A percentile compares a stretch with the other conserved stretches of the same genome.
phyloP scores from a whole-genome alignment of 257 asterid species.

The Rubia yunnanensis region DNA sequence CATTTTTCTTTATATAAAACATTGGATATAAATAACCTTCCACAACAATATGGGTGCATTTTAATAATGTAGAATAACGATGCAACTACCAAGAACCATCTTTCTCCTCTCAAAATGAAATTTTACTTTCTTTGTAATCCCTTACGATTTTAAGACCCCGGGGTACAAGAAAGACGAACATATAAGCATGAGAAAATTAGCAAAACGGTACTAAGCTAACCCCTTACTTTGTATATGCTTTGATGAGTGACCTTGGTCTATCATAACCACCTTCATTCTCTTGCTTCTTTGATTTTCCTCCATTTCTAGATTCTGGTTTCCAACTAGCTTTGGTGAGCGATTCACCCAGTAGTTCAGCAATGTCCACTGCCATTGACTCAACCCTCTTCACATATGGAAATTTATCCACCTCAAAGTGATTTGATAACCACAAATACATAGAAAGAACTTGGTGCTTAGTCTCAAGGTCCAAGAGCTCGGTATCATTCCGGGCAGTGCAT shows the following conservation, averaged over 20 bases:
- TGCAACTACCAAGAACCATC: neutral
- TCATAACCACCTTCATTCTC: conserved; percentile 46
- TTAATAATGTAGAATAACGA: neutral
- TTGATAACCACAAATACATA: conserved; percentile 87
- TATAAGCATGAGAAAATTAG: neutral
- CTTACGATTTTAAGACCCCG: neutral
- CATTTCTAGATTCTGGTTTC: conserved; percentile 76
- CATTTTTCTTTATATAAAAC: too few relatives aligned
- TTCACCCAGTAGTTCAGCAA: conserved; percentile 71
- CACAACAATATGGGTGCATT: neutral
- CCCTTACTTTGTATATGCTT: conserved; percentile 37
- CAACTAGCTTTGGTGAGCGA: conserved; percentile 68
- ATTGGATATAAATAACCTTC: neutral
- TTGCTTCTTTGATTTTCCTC: conserved; percentile 32
- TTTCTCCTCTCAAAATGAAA: neutral
- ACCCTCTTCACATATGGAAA: conserved; percentile 77
- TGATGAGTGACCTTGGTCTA: conserved; percentile 58
- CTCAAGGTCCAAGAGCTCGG: conserved; percentile 96
- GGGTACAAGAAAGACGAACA: neutral
- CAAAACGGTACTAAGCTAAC: conserved; percentile 6
- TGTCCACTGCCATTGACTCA: conserved; percentile 73
- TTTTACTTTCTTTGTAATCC: too few relatives aligned
- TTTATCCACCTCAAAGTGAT: conserved; percentile 65
- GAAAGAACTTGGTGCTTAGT: conserved; percentile 85
- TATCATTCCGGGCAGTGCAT: conserved; percentile 64